Base-by-base conservation (phyloP, 1,284 basidiomycete genomes). In the Laetiporus sulphureus region DNA sequence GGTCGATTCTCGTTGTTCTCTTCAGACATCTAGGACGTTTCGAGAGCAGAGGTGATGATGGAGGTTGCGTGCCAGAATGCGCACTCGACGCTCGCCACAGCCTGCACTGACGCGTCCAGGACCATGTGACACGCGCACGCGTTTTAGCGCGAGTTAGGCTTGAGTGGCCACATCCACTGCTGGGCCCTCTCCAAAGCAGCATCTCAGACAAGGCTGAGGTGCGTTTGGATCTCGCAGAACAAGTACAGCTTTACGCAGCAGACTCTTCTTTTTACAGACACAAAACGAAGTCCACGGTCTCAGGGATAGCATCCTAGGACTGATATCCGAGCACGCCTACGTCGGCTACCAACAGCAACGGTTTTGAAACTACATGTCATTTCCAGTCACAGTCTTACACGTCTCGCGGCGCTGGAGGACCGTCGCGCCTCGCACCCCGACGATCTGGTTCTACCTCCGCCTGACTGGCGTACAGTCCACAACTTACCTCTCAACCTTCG, bases 11-110 rank as follows among this genome's bases (percentile, higher is more conserved):
- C 33, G 43, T 43, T 38, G 48, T 51, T 48, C 13, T 47, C 48
- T 43, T 46, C 48, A 15, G 53, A 42, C 53, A 55, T 55, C n/a
- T 16, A 31, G 15, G 13, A 30, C 20, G 37, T 38, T 8, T 11
- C 3, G 4, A 18, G 20, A 4, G 27, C 5, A 36, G 19, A 21
- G 5, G 15, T 32, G 31, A 7, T 6, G 31, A 32, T 7, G 31
- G 18, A 16, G 8, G 31, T 32, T 16, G 15, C 12, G 15, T 6
- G 31, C 31, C 6, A 7, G 7, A 10, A 11, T 7, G 18, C 27
- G 15, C 31, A 16, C 31, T 16, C 8, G n/a, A n/a, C 8, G 15
- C 31, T 32, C 31, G 31, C 31, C 31, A 8, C 8, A 16, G 31
- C 18, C n/a, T n/a, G n/a, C n/a, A n/a, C n/a, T n/a, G n/a, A n/a